A percentile compares a stretch with the other conserved stretches of the same genome.
Conservation (phyloP, 208 protist genomes). For the Crithidia bombi region DNA sequence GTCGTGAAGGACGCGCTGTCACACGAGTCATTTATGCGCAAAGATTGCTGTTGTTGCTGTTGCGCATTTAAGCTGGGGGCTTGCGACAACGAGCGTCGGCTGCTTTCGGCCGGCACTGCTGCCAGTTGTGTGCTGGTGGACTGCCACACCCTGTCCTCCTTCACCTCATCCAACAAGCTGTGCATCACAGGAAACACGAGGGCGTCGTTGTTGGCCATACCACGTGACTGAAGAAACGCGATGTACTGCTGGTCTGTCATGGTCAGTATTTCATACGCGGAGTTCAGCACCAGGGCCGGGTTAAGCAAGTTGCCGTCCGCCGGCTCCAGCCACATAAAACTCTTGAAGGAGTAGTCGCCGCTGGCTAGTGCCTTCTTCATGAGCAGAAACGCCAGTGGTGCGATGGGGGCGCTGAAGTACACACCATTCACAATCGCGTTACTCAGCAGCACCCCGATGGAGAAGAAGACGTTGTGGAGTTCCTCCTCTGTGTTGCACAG, state of each 20-base stretch:
- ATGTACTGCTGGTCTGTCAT: constrained; percentile 56
- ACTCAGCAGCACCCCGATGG: constrained; percentile 56
- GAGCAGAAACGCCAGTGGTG: constrained; percentile 55
- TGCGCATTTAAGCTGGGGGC: neutral
- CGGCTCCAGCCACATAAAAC: constrained; percentile 52
- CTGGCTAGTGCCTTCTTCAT: constrained; percentile 46
- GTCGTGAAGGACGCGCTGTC: neutral
- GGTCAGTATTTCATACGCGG: constrained; percentile 45
- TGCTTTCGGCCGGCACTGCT: neutral
- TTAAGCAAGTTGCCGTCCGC: constrained; percentile 60
- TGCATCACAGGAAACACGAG: constrained; percentile 45
- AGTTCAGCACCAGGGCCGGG: constrained; percentile 38
- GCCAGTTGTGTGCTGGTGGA: neutral
- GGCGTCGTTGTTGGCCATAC: constrained; percentile 22
- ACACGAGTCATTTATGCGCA: neutral
- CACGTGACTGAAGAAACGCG: constrained; percentile 34
- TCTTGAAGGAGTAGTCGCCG: constrained; percentile 45
- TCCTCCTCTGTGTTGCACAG: constrained; percentile 44
- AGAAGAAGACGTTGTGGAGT: constrained; percentile 45
- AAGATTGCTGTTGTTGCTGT: neutral
- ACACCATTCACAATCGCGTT: constrained; percentile 67
- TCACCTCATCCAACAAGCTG: constrained; percentile 23
- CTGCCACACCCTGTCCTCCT: constrained; percentile 13
- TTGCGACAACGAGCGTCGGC: neutral
- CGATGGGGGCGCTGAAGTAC: constrained; percentile 44